Evolutionary conservation across 78 protist species (phyloP).

Genomic region (Mantamonas sphyraenae): DNA sequence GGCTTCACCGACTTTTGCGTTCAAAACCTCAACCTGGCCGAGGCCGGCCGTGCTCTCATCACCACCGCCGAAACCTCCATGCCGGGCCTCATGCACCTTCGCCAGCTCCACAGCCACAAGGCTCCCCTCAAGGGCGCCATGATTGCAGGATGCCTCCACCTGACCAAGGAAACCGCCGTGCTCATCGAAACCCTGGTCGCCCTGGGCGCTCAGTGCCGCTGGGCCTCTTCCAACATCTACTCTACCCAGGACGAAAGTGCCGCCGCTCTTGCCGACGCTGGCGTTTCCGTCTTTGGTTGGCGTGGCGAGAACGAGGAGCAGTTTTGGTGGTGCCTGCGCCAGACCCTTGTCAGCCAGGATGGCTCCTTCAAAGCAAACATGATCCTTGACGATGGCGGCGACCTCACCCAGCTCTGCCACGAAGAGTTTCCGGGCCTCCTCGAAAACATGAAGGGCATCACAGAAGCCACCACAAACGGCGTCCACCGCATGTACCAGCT

Average conservation of each 20-base stretch:
- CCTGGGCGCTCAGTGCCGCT: conserved; percentile 94
- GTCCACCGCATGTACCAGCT: conserved; percentile 88
- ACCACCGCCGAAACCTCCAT: conserved; percentile 95
- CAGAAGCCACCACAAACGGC: conserved; percentile 99
- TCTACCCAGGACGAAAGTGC: conserved; percentile 99
- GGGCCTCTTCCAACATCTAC: conserved; percentile 99
- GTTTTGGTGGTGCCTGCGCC: conserved; percentile 90
- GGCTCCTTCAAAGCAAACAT: conserved; percentile 65
- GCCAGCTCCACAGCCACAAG: conserved; percentile 77
- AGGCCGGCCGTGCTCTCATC: too few relatives aligned
- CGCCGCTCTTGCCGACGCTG: conserved; percentile 93
- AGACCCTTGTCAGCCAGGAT: conserved; percentile 78
- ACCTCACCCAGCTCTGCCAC: conserved; percentile 94
- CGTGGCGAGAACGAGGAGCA: conserved; percentile 98
- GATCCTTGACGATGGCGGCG: conserved; percentile 99
- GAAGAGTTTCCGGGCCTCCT: conserved; percentile 56
- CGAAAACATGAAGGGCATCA: conserved; percentile 91
- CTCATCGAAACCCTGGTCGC: conserved; percentile 93
- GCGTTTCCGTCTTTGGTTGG: conserved; percentile 94
- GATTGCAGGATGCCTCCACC: conserved; percentile 97
- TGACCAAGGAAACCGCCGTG: conserved; percentile 99
- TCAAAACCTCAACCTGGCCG: too few relatives aligned
- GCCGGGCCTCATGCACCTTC: conserved; percentile 97
- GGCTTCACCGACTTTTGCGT: too few relatives aligned
- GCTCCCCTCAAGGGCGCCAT: conserved; percentile 90